Base-by-base conservation (phyloP, 2,329 filamentous ascomycete genomes). In the Ophiostoma novo-ulmi region DNA sequence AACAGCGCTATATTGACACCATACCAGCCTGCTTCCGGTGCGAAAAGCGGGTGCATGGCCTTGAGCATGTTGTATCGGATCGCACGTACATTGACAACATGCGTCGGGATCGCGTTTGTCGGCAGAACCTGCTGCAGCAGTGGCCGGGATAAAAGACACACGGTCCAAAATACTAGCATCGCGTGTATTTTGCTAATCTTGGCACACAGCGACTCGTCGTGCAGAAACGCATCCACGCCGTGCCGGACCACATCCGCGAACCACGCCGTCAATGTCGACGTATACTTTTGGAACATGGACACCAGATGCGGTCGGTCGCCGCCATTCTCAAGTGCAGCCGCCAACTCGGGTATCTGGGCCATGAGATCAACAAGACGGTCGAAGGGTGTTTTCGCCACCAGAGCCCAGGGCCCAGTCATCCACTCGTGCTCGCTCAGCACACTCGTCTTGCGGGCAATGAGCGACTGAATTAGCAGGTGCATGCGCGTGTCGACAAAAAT, bases 1-100 rank as follows among this genome's bases (percentile, higher is more conserved):
- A 71, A 71, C 20, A 71, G n/a, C 13, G 55, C 70, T n/a, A 71
- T 39, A 31, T 71, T 71, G 41, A 69, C 58, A 2, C 66, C 41
- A 17, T 44, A 71, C 70, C 70, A 71, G 39, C 70, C 20, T 52
- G 39, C 31, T 41, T 22, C 38, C 35, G 52, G 22, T 6, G n/a
- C 52, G 13, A 58, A 31, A 10, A 58, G n/a, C 52, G 52, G 11
- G 1, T 22, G 52, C 52, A 58, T 58, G 3, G 52, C 52, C 52
- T 58, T 58, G 52, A 58, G 52, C 52, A 58, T 58, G 52, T 14
- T 58, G 52, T 26, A 14, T 7, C 52, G 52, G 0, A 26, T 58
- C n/a, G 52, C n/a, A 8, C 10, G 52, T 10, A 58, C 52, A 58
- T 58, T 58, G 11, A 26, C 52, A 17, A 26, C 11, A 14, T 26